These are phyloP conservation scores for Fusarium nematophilum DNA, from an alignment of 2,329 filamentous ascomycete species.

Conservation along the genomic window DNA sequence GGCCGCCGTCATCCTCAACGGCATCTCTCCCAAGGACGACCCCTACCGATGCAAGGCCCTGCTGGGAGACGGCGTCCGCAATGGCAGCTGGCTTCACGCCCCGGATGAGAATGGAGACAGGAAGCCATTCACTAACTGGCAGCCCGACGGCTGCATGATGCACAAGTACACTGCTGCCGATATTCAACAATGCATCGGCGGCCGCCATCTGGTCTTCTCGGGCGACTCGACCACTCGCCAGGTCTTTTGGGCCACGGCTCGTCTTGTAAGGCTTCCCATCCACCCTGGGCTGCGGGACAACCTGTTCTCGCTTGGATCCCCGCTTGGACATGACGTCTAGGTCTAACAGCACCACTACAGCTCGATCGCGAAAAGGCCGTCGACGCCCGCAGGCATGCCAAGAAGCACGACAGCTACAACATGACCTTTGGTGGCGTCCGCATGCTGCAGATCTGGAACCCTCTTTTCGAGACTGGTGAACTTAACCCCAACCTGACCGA, in stretches of 20 bases:
- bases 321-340: no score
- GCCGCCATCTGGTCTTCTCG: constrained; percentile 66
- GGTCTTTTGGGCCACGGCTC: constrained; percentile 65
- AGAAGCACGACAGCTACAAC: constrained; percentile 39
- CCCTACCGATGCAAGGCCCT: constrained; percentile 66
- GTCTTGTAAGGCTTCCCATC: constrained; percentile 39
- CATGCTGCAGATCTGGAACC: constrained; percentile 71
- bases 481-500: constrained; percentile 38
- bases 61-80: constrained; percentile 47
- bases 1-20: constrained; percentile 23
- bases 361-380: constrained; percentile 37
- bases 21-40: constrained; percentile 47
- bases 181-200: constrained; percentile 63
- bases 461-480: constrained; percentile 63
- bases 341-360: constrained; percentile 15
- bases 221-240: constrained; percentile 71
- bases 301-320: no score
- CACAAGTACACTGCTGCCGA: constrained; percentile 65
- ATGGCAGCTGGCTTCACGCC: constrained; percentile 61
- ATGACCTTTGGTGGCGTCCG: constrained; percentile 58
- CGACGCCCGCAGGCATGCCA: constrained; percentile 7
- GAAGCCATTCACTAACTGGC: constrained; percentile 62
- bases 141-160: constrained; percentile 69
- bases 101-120: constrained; percentile 43
- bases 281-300: no score